Base-by-base conservation (phyloP, 495 filamentous ascomycete species). In the Elasticomyces elasticus region DNA sequence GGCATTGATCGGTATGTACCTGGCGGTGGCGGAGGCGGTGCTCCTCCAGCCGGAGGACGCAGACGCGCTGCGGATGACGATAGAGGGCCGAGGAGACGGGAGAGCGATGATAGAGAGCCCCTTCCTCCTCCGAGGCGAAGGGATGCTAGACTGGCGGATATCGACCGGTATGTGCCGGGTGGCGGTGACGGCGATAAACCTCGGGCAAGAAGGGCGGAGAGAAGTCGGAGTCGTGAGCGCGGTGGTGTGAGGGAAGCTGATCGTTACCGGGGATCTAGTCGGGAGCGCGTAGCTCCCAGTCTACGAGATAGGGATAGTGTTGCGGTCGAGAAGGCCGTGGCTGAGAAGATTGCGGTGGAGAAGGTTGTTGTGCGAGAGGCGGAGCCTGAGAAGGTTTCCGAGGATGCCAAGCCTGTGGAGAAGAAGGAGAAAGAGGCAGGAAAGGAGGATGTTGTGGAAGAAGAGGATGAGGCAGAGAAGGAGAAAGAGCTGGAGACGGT, bases 151-250 rank as follows among this genome's bases (percentile, higher is more conserved):
- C 45, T 43, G 20, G 28, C 27, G 20, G 65, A 66, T n/a, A 68
- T 68, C 48, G 66, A 68, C 55, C 56, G 66, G 23, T 68, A 68
- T 51, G 49, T 68, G 5, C 66, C 66, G 9, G 60, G 63, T 28
- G 40, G 59, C 25, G 24, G 51, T 55, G 40, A 33, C 17, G 26
- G 41, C 45, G 45, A 47, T 30, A 58, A 27, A 33, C 30, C 53
- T 22, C 49, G 30, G 60, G 31, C 49, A 49, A 24, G 41, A 42
- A 6, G 60, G 23, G 56, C 58, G 11, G 64, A 61, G 26, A 52
- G 63, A 28, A 56, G 55, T 44, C 17, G 35, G 28, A 27, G 33
- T 17, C 6, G 49, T 24, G 48, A 52, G 7, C 12, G 49, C 3
- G 52, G 54, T 5, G 20, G 56, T 7, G 56, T 50, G 19, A 49